Evolutionary conservation across 805 yeast genomes (phyloP).

Genomic region (Huiozyma naganishii): DNA sequence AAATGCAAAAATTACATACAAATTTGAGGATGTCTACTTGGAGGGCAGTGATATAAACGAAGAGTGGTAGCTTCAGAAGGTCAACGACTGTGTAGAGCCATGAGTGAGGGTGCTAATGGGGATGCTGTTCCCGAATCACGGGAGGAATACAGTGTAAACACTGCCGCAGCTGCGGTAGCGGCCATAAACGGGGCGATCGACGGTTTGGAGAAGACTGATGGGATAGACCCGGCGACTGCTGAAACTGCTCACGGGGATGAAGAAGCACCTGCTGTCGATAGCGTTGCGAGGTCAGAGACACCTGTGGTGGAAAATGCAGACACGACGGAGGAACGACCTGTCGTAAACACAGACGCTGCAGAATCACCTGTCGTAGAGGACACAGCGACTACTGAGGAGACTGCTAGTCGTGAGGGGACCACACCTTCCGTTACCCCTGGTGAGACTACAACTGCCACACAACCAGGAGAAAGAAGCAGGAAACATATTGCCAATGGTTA

Average conservation of each 20-base stretch:
- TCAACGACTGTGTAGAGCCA: constrained; percentile 22
- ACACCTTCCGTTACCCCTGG: no score
- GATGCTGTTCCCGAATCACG: constrained; percentile 4
- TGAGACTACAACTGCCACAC: no score
- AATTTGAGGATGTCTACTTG: no score
- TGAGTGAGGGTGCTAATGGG: constrained; percentile 15
- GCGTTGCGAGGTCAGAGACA: no score
- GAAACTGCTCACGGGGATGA: not conserved
- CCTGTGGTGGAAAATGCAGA: no score
- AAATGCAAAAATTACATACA: no score
- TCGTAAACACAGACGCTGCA: not conserved
- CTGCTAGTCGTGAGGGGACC: no score
- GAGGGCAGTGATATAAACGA: no score
- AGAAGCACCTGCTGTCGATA: not conserved
- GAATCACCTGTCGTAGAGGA: not conserved
- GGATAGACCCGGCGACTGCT: not conserved
- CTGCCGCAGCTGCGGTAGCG: not conserved
- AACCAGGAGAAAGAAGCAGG: no score
- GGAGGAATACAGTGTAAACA: not conserved
- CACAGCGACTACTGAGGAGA: not conserved
- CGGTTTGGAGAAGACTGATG: not conserved
- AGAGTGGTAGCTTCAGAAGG: not conserved
- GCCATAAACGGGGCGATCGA: not conserved
- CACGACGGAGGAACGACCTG: not conserved
- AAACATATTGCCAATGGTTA: no score